Evolutionary conservation across 2,329 filamentous ascomycete genomes (phyloP).

Genomic region (Paecilomyces dactylethromorphus): DNA sequence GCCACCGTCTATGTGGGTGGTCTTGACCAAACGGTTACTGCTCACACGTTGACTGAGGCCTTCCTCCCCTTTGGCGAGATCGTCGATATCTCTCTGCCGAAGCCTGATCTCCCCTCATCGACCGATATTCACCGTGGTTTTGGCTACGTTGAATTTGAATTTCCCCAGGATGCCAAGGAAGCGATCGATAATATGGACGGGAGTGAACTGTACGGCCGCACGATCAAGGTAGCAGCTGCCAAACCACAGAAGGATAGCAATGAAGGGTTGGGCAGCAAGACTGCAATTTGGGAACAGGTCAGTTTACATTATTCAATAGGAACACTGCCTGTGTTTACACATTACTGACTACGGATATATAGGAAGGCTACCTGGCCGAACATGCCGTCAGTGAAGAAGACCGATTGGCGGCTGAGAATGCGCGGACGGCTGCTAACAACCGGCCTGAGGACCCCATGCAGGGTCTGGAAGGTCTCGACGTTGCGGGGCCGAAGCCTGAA

Average conservation of each 20-base stretch:
- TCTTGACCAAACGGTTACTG: slow-evolving; percentile 70
- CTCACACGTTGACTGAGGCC: slow-evolving; percentile 71
- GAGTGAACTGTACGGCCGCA: slow-evolving; percentile 84
- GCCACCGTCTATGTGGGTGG: slow-evolving; percentile 90
- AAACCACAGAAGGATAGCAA: slow-evolving; percentile 86
- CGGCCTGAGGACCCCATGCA: slow-evolving; percentile 83
- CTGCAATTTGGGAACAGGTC: slow-evolving; percentile 96
- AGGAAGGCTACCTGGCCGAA: slow-evolving; percentile 93
- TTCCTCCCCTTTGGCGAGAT: slow-evolving; percentile 98
- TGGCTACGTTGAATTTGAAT: slow-evolving; percentile 92
- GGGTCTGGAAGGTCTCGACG: slow-evolving; percentile 84
- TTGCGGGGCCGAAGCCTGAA: slow-evolving; percentile 80
- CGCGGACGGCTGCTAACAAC: slow-evolving; percentile 45
- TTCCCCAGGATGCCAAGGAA: slow-evolving; percentile 77
- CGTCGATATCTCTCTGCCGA: slow-evolving; percentile 81
- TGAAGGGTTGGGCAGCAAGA: slow-evolving; percentile 86
- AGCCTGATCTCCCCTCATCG: slow-evolving; percentile 73
- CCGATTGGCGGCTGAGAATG: slow-evolving; percentile 52
- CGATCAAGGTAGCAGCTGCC: slow-evolving; percentile 85
- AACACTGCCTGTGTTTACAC: not conserved
- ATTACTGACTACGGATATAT: slow-evolving; percentile 17
- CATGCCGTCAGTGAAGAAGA: slow-evolving; percentile 81
- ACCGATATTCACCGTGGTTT: slow-evolving; percentile 82
- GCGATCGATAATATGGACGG: slow-evolving; percentile 99
- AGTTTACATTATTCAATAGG: slow-evolving; percentile 18